These are phyloP conservation scores for Rhodotorula sp. DNA, from an alignment of 1,284 basidiomycete species.

Conservation along the genomic window DNA sequence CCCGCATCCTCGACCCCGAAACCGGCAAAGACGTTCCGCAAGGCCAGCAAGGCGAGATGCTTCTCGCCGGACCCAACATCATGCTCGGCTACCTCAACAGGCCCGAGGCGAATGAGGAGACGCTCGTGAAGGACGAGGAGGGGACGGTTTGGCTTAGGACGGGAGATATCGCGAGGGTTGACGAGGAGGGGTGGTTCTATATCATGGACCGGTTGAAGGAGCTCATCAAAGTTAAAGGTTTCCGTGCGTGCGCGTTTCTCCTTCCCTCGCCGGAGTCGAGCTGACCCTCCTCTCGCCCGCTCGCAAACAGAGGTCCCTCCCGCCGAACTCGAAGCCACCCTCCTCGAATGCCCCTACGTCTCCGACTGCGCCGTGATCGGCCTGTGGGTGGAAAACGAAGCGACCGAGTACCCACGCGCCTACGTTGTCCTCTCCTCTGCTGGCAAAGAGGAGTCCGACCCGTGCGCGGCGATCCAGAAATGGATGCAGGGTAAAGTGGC, in stretches of 20 bases:
- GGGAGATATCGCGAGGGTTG: constrained; percentile 40
- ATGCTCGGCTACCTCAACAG: constrained; percentile 47
- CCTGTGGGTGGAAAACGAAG: constrained; percentile 31
- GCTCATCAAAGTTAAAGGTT: constrained; percentile 29
- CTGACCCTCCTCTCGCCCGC: constrained; percentile 12
- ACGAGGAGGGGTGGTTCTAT: constrained; percentile 32
- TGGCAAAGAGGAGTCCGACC: constrained; percentile 39
- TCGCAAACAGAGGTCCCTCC: constrained; percentile 15
- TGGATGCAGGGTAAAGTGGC: constrained; percentile 47
- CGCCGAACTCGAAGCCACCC: constrained; percentile 26
- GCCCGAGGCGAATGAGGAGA: constrained; percentile 41
- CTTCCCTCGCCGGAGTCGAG: background rate
- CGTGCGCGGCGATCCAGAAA: constrained; percentile 40
- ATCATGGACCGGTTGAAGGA: constrained; percentile 42
- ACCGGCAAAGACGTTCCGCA: constrained; percentile 52
- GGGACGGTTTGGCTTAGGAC: constrained; percentile 42
- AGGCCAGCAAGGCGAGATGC: constrained; percentile 70
- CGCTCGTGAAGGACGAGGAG: constrained; percentile 35
- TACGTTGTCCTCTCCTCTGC: constrained; percentile 40
- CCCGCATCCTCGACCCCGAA: constrained; percentile 66
- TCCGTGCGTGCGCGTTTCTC: constrained; percentile 26
- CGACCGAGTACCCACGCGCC: constrained; percentile 38
- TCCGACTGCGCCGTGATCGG: constrained; percentile 43
- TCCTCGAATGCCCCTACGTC: constrained; percentile 35
- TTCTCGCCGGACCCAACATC: constrained; percentile 60